Conservation (phyloP, 2,329 filamentous ascomycete species). For the Bipolaris oryzae region DNA sequence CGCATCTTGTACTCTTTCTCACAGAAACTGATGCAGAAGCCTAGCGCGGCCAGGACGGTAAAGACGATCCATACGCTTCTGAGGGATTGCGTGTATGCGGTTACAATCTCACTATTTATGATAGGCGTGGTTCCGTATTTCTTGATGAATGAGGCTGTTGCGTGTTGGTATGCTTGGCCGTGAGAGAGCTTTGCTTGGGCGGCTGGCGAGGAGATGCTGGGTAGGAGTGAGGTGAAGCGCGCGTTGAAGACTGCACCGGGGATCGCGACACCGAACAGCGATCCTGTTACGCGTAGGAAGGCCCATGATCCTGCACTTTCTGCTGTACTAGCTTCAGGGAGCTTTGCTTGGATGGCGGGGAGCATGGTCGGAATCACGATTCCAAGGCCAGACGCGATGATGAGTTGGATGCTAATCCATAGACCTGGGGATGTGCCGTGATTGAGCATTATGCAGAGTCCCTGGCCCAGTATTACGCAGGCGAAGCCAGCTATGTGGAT, state of each 20-base stretch:
- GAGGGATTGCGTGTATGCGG: slow-evolving; percentile 45
- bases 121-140: slow-evolving; percentile 17
- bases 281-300: slow-evolving; percentile 38
- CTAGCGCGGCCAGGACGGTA: slow-evolving; percentile 39
- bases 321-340: slow-evolving; percentile 31
- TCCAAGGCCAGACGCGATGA: slow-evolving; percentile 33
- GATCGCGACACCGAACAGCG: slow-evolving; percentile 38
- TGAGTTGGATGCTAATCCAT: slow-evolving; percentile 35
- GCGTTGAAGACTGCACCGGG: slow-evolving; percentile 41
- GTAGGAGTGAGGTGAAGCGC: slow-evolving; percentile 22
- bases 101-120: slow-evolving; percentile 36
- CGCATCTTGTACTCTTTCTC: slow-evolving; percentile 49
- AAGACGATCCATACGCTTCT: slow-evolving; percentile 49
- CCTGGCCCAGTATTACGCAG: slow-evolving; percentile 25
- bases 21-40: slow-evolving; percentile 43
- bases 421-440: slow-evolving; percentile 10
- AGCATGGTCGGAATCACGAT: slow-evolving; percentile 37
- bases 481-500: slow-evolving; percentile 36
- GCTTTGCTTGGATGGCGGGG: slow-evolving; percentile 37
- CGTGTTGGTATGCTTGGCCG: slow-evolving; percentile 39
- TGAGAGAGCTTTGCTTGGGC: slow-evolving; percentile 18
- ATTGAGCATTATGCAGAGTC: slow-evolving; percentile 26
- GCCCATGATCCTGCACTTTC: slow-evolving; percentile 35
- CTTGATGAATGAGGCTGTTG: slow-evolving; percentile 25
- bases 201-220: slow-evolving; percentile 12